These are phyloP conservation scores for Calonectria honghensis DNA, from an alignment of 2,329 filamentous ascomycete species.

Conservation along the genomic window DNA sequence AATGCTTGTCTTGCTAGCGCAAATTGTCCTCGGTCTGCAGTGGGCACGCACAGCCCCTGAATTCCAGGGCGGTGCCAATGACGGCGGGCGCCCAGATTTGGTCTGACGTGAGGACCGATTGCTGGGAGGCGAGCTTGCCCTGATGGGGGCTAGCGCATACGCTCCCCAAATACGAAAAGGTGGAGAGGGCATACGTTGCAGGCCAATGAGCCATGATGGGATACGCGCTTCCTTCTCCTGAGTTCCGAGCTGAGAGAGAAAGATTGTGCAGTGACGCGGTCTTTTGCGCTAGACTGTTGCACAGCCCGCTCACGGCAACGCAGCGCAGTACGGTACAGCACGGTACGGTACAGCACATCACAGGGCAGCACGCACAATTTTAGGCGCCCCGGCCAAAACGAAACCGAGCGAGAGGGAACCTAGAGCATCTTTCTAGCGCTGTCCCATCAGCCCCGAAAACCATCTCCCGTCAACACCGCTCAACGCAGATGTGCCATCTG, in stretches of 20 bases:
- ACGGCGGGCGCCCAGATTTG: slow-evolving; percentile 14
- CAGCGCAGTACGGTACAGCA: not conserved
- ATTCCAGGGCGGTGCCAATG: slow-evolving; percentile 22
- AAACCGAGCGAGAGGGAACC: slow-evolving; percentile 8
- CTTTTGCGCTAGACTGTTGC: slow-evolving; percentile 19
- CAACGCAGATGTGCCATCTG: slow-evolving; percentile 16
- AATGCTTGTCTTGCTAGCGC: slow-evolving; percentile 19
- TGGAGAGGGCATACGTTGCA: not conserved
- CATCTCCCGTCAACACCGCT: slow-evolving; percentile 1
- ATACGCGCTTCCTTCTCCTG: slow-evolving; percentile 30
- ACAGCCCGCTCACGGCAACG: slow-evolving; percentile 3
- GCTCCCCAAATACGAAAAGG: slow-evolving; percentile 15
- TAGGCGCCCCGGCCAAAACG: not conserved
- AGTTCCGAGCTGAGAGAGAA: slow-evolving; percentile 8
- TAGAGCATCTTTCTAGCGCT: slow-evolving; percentile 6
- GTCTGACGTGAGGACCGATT: slow-evolving; percentile 27
- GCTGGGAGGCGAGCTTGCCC: not conserved
- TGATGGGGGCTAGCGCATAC: not conserved
- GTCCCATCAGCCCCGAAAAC: not conserved
- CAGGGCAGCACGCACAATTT: not conserved
- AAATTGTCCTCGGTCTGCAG: slow-evolving; percentile 16
- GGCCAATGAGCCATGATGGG: slow-evolving; percentile 16
- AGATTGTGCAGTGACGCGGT: slow-evolving; percentile 23
- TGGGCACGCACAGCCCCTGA: slow-evolving; percentile 33
- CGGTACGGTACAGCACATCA: not conserved